Base-by-base conservation (phyloP, 257 asterid species). In the Gentiana straminea region DNA sequence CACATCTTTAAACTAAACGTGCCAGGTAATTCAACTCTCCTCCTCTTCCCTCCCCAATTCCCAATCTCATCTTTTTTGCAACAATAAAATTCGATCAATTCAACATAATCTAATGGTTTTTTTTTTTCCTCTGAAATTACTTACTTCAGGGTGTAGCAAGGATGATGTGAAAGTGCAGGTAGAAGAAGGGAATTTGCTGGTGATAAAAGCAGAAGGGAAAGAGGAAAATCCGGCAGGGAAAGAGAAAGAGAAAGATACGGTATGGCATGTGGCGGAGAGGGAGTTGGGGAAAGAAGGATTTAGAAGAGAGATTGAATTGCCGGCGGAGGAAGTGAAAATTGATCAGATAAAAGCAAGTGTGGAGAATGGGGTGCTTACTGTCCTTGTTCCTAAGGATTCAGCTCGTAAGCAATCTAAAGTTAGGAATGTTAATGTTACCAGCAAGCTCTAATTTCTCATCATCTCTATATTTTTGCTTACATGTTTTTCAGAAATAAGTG, bases 251-350 rank as follows among this genome's bases (percentile, higher is more conserved):
- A 75, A 74, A 49, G 94, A 75, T 49, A 33, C 56, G 2, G 81
- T 85, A 37, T 89, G 94, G 97, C 95, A 89, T 38, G 86, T 78
- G 73, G 87, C 97, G 54, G 95, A 86, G 89, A 78, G 97, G 64
- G 46, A 77, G 8, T 7, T 62, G 4, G 82, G 72, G 8, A 59
- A 44, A 47, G 81, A 68, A 12, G 83, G 62, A 38, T 85, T 83
- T 61, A 72, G 62, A 0, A 68, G 97, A 68, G 87, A 79, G 15
- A 76, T 89, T 2, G 86, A 81, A 66, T 61, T 86, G 82, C 95
- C 89, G 12, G 84, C 89, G 12, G 84, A 81, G 15, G 64, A 81
- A 60, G 94, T 86, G 65, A 89, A 78, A 79, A 66, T 76, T 57
- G 97, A 89, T 51, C 89, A 79, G 68, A 89, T 83, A 41, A 86